phyloP scores from a whole-genome alignment of 768 basidiomycete species.

The Suillus americanus region DNA sequence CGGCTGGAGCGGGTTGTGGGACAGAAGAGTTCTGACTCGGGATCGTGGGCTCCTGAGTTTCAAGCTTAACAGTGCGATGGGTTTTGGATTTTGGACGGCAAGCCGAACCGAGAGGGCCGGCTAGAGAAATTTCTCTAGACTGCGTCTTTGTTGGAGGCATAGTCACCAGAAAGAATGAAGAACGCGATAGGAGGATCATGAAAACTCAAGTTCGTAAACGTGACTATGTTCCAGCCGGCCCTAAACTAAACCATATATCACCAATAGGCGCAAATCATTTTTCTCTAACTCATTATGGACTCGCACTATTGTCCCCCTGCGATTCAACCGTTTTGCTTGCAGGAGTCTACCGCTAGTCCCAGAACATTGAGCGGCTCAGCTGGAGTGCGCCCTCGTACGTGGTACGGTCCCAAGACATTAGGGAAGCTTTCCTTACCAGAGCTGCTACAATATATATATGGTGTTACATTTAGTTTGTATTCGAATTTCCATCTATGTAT shows the following conservation, averaged over 20 bases:
- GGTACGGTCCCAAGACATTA: constrained; percentile 12
- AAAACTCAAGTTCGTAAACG: not conserved
- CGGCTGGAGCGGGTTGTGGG: not conserved
- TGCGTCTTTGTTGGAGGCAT: not conserved
- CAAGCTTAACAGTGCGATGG: too few species aligned
- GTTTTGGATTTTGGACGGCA: too few species aligned
- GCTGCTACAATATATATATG: constrained; percentile 21
- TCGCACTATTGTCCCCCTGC: constrained; percentile 40
- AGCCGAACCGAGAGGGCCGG: too few species aligned
- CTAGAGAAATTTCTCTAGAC: too few species aligned
- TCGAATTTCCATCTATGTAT: not conserved
- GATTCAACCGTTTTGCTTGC: constrained; percentile 16
- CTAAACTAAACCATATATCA: not conserved
- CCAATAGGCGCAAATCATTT: not conserved
- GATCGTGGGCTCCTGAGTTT: not conserved
- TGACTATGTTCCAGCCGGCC: not conserved
- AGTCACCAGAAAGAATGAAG: not conserved
- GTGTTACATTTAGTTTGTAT: not conserved
- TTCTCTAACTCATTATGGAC: constrained; percentile 31
- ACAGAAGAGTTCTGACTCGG: not conserved
- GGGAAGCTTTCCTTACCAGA: constrained; percentile 36
- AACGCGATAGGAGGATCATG: not conserved
- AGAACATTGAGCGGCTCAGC: constrained; percentile 27
- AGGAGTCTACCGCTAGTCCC: constrained; percentile 38
- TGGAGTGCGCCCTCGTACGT: constrained; percentile 25